Evolutionary conservation across 129 eudicot genomes (phyloP).

Genomic region (Centaurea solstitialis): DNA sequence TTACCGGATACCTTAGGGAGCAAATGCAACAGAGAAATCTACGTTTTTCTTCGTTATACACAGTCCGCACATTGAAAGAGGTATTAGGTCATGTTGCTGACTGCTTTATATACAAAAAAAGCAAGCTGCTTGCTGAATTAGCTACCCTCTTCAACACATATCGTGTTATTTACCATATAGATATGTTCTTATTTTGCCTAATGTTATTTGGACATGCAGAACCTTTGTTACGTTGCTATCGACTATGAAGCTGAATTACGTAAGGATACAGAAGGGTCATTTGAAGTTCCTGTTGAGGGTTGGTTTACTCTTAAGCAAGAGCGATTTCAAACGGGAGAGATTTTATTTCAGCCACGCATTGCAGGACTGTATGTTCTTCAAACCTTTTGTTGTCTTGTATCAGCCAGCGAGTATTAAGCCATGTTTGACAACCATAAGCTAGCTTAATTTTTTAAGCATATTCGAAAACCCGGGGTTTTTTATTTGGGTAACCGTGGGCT

Average conservation of each 20-base stretch:
- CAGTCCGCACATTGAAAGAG: slow-evolving; percentile 92
- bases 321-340: slow-evolving; percentile 91
- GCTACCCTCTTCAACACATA: neutral
- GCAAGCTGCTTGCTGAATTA: no score
- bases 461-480: neutral
- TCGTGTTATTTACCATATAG: no score
- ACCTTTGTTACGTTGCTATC: slow-evolving; percentile 86
- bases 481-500: neutral
- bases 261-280: slow-evolving; percentile 72
- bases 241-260: slow-evolving; percentile 83
- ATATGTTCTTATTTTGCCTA: slow-evolving; percentile 4
- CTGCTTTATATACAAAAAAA: no score
- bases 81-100: slow-evolving; percentile 29
- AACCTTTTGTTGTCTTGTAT: slow-evolving; percentile 13
- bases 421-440: neutral
- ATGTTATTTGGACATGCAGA: slow-evolving; percentile 47
- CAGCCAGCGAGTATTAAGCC: neutral
- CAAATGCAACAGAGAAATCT: slow-evolving; percentile 84
- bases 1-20: slow-evolving; percentile 88
- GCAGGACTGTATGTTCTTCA: slow-evolving; percentile 86
- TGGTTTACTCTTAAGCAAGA: slow-evolving; percentile 81
- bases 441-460: neutral
- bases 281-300: slow-evolving; percentile 64
- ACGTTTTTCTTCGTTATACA: slow-evolving; percentile 63
- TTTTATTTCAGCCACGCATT: slow-evolving; percentile 81